Conservation (phyloP, 2,329 filamentous ascomycete genomes). For the Fusarium poae region DNA sequence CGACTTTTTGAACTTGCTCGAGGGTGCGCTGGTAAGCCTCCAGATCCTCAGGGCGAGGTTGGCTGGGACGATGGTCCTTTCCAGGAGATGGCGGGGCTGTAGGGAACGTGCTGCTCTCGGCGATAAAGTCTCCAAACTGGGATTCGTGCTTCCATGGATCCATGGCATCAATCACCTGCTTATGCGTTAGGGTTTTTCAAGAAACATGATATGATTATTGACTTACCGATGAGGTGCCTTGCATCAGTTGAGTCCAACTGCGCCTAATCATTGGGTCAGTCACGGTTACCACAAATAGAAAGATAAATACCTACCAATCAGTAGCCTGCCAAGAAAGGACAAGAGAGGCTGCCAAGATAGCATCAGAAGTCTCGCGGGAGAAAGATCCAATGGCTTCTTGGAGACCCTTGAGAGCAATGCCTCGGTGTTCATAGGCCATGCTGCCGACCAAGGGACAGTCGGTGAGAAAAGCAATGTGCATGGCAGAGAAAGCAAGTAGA, state of each 20-base stretch:
- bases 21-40: conserved; percentile 76
- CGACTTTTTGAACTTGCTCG: conserved; percentile 75
- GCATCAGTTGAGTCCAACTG: conserved; percentile 92
- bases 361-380: conserved; percentile 88
- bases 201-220: conserved; percentile 35
- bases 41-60: conserved; percentile 77
- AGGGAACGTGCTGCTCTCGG: conserved; percentile 80
- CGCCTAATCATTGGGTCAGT: conserved; percentile 70
- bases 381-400: conserved; percentile 89
- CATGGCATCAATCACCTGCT: conserved; percentile 89
- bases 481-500: conserved; percentile 92
- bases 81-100: conserved; percentile 73
- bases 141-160: conserved; percentile 92
- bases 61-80: conserved; percentile 71
- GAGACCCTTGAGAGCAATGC: conserved; percentile 85
- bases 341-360: conserved; percentile 89
- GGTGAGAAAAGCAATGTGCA: conserved; percentile 90
- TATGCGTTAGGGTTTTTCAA: conserved; percentile 31
- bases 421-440: conserved; percentile 90
- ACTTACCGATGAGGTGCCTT: conserved; percentile 88
- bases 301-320: conserved; percentile 79
- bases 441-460: conserved; percentile 87
- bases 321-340: conserved; percentile 96
- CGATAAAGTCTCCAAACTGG: conserved; percentile 84
- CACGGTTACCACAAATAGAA: background rate